A percentile compares a stretch with the other conserved stretches of the same genome.
Evolutionary conservation across 805 yeast species (phyloP).

Genomic region (Wickerhamomyces xylosicus): DNA sequence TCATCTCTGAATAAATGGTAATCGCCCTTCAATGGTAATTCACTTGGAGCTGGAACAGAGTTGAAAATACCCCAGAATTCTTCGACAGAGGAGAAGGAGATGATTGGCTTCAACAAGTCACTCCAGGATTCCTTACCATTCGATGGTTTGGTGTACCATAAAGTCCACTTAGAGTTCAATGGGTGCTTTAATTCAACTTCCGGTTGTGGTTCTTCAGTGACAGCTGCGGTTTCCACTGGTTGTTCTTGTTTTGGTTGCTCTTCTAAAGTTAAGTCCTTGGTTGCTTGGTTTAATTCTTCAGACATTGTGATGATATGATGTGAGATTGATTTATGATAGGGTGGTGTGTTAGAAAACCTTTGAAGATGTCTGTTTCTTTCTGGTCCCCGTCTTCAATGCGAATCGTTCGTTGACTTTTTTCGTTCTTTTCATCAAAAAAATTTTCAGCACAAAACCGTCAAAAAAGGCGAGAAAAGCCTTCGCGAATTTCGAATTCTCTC

Average conservation of each 20-base stretch:
- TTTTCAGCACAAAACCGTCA: no score
- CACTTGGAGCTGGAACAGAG: constrained; percentile 85
- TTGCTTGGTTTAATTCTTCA: constrained; percentile 19
- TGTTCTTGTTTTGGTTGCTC: constrained; percentile 3
- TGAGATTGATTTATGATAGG: no score
- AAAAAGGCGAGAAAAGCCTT: no score
- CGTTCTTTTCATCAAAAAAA: no score
- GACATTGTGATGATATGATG: constrained; percentile 9
- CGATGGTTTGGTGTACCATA: constrained; percentile 95
- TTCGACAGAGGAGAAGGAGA: constrained; percentile 88
- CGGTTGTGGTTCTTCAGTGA: constrained; percentile 7
- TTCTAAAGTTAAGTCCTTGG: constrained; percentile 16
- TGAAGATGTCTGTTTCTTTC: no score
- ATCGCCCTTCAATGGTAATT: constrained; percentile 85
- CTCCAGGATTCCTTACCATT: constrained; percentile 77
- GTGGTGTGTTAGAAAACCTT: no score
- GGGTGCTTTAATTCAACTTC: constrained; percentile 52
- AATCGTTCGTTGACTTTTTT: no score
- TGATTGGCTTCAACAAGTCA: constrained; percentile 85
- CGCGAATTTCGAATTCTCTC: no score
- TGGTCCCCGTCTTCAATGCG: no score
- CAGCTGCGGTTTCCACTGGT: no score
- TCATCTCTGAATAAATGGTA: constrained; percentile 92
- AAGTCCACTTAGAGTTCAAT: constrained; percentile 82
- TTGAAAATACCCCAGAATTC: constrained; percentile 98